Evolutionary conservation across 108 stramenopile species (phyloP).

Genomic region (Nitzschia sp.): DNA sequence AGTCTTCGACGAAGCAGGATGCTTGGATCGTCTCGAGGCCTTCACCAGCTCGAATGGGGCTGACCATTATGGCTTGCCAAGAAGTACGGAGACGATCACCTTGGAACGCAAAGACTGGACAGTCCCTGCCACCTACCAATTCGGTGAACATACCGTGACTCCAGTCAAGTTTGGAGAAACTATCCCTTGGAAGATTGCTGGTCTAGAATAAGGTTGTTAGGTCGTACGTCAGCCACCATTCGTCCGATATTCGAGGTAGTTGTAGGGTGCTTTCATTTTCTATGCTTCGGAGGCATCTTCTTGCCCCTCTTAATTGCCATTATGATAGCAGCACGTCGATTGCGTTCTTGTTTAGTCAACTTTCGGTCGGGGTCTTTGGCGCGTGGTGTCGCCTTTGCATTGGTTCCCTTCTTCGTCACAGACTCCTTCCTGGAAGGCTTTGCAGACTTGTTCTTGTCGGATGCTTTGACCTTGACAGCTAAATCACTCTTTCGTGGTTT

Average conservation of each 20-base stretch:
- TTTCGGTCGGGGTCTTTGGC: slow-evolving; percentile 30
- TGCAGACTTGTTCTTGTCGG: slow-evolving; percentile 6
- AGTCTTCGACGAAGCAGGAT: slow-evolving; percentile 88
- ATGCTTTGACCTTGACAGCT: slow-evolving; percentile 2
- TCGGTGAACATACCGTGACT: slow-evolving; percentile 76
- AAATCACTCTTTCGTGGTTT: neutral
- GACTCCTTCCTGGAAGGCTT: neutral
- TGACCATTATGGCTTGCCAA: slow-evolving; percentile 90
- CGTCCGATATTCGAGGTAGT: too few species aligned
- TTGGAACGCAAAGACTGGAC: slow-evolving; percentile 80
- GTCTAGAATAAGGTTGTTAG: slow-evolving; percentile 4
- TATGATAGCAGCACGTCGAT: slow-evolving; percentile 52
- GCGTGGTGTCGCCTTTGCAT: slow-evolving; percentile 17
- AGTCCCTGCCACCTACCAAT: slow-evolving; percentile 78
- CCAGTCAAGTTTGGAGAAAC: slow-evolving; percentile 88
- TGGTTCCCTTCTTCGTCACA: neutral
- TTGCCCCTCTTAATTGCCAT: slow-evolving; percentile 17
- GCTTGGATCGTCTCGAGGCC: slow-evolving; percentile 86
- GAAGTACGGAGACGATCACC: slow-evolving; percentile 58
- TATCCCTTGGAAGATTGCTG: slow-evolving; percentile 76
- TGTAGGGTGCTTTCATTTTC: too few species aligned
- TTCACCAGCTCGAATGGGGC: slow-evolving; percentile 89
- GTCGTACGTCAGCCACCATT: too few species aligned
- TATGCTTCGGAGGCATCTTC: neutral
- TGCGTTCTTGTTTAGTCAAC: slow-evolving; percentile 54